Evolutionary conservation across 106 monocot genomes (phyloP).

Genomic region (Allium cepa): DNA sequence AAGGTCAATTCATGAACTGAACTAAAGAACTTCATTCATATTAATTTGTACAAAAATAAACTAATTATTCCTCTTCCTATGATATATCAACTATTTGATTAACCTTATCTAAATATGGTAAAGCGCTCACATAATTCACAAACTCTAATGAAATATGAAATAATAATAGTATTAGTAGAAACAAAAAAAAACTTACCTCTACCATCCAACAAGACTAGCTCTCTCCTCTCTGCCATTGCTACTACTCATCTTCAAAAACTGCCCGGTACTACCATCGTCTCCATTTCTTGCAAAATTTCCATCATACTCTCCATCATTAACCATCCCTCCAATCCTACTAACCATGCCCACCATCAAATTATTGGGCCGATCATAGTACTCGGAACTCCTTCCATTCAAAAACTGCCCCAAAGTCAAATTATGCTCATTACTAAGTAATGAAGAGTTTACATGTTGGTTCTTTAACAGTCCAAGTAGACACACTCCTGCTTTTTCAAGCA

Average conservation of each 20-base stretch:
- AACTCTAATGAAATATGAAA: too few species aligned
- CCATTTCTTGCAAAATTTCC: neutral
- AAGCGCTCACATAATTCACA: too few species aligned
- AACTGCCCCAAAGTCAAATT: neutral
- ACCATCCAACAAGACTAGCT: neutral
- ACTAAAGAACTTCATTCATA: too few species aligned
- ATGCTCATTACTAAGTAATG: too few species aligned
- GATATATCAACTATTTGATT: too few species aligned
- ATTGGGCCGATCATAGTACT: neutral
- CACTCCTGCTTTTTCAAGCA: slow-evolving; percentile 10
- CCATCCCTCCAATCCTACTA: neutral
- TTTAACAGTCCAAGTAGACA: too few species aligned
- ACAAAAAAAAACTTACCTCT: neutral
- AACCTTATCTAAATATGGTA: too few species aligned
- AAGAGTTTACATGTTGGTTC: too few species aligned
- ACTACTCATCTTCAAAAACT: neutral
- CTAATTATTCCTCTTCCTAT: too few species aligned
- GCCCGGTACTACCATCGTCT: neutral
- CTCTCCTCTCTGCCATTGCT: neutral
- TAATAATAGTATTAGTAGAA: too few species aligned
- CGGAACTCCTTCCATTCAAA: neutral
- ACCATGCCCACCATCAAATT: neutral
- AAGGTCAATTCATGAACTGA: too few species aligned
- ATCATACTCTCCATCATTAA: neutral
- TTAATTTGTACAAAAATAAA: too few species aligned